Evolutionary conservation across 129 eudicot genomes (phyloP).

Genomic region (Saussurea involucrata): DNA sequence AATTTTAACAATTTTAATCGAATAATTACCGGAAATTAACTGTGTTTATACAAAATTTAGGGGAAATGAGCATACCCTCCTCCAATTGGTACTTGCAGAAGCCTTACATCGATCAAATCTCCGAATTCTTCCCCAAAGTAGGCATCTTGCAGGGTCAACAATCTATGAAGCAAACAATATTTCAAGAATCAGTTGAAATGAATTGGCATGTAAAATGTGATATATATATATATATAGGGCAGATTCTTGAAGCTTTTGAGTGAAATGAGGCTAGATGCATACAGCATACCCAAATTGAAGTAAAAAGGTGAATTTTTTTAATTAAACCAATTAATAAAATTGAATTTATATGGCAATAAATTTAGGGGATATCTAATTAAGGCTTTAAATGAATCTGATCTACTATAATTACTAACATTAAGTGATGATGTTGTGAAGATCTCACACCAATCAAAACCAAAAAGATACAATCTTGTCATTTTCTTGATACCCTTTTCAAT

Average conservation of each 20-base stretch:
- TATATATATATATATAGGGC: background rate
- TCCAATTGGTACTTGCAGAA: constrained; percentile 66
- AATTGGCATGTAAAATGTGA: background rate
- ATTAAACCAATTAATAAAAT: background rate
- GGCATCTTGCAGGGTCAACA: constrained; percentile 71
- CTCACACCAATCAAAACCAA: constrained; percentile 12
- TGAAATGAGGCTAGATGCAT: constrained; percentile 18
- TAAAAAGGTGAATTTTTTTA: constrained; percentile 5
- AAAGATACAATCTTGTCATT: constrained; percentile 13
- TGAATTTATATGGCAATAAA: background rate
- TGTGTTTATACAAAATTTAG: constrained; percentile 3
- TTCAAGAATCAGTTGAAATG: background rate
- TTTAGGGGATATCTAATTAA: constrained; percentile 6
- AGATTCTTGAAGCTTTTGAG: constrained; percentile 13
- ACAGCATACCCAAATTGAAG: constrained; percentile 21
- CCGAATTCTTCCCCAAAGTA: constrained; percentile 58
- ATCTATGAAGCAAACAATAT: constrained; percentile 39
- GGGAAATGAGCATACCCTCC: constrained; percentile 74
- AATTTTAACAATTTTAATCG: background rate
- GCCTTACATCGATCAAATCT: constrained; percentile 50
- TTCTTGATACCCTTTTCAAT: constrained; percentile 11
- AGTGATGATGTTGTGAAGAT: constrained; percentile 24
- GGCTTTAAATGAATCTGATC: constrained; percentile 1
- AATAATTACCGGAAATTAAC: background rate
- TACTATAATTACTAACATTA: constrained; percentile 10